Conservation (phyloP, 805 yeast species). For the Pichia kluyveri region DNA sequence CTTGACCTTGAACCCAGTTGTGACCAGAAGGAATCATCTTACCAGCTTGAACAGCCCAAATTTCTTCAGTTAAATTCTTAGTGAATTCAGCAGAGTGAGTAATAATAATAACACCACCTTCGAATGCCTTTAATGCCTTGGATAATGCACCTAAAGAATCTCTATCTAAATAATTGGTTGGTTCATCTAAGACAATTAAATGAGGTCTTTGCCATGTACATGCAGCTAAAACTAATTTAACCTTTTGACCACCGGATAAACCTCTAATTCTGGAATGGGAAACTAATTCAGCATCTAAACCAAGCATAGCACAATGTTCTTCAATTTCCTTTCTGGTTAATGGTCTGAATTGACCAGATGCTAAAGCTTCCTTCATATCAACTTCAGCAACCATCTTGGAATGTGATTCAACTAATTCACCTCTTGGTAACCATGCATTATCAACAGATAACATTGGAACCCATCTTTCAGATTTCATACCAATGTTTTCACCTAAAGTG, state of each 20-base stretch:
- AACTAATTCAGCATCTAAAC: constrained; percentile 97
- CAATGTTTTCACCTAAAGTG: constrained; percentile 96
- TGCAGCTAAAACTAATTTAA: constrained; percentile 98
- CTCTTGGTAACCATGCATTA: constrained; percentile 99
- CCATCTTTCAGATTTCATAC: constrained; percentile 99
- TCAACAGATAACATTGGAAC: constrained; percentile 99
- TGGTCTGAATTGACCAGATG: constrained; percentile 99
- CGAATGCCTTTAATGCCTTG: constrained; percentile 96
- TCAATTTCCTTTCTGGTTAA: constrained; percentile 99
- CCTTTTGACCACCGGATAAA: constrained; percentile 99
- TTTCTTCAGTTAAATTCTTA: constrained; percentile 98
- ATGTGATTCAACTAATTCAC: constrained; percentile 95
- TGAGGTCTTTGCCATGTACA: constrained; percentile 99
- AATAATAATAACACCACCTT: constrained; percentile 99
- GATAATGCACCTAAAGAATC: constrained; percentile 99
- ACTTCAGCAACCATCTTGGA: constrained; percentile 99
- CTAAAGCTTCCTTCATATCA: constrained; percentile 99
- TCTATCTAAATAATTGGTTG: constrained; percentile 98
- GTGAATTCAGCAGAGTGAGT: constrained; percentile 99
- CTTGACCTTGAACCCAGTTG: constrained; percentile 99
- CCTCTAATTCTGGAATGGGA: constrained; percentile 99
- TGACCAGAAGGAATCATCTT: constrained; percentile 99
- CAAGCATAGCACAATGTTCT: constrained; percentile 96
- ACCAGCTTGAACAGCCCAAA: constrained; percentile 99
- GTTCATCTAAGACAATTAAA: constrained; percentile 98